Evolutionary conservation across 2,329 filamentous ascomycete genomes (phyloP).

Genomic region (Elsinoe perseae): DNA sequence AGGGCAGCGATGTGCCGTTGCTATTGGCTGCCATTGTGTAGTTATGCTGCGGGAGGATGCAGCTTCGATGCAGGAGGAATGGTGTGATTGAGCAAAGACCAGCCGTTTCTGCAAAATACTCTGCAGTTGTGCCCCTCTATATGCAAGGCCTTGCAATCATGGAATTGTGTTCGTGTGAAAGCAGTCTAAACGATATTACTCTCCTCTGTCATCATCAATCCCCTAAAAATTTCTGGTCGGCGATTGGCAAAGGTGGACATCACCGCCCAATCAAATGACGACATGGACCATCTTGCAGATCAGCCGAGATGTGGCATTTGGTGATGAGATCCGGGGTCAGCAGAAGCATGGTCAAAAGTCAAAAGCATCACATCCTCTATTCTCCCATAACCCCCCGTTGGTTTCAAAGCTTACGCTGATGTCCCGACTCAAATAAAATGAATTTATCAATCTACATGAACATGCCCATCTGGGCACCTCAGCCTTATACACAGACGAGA

Average conservation of each 20-base stretch:
- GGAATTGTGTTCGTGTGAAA: no score
- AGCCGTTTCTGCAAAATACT: background rate
- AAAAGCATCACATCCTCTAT: background rate
- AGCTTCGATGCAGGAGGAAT: background rate
- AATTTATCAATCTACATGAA: background rate
- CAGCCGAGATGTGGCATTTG: background rate
- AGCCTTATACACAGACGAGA: constrained; percentile 2
- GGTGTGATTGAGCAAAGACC: background rate
- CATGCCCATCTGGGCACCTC: background rate
- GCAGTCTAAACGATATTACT: background rate
- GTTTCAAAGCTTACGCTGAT: background rate
- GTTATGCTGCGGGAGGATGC: background rate
- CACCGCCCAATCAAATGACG: constrained; percentile 2
- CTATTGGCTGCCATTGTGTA: constrained; percentile 21
- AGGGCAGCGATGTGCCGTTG: constrained; percentile 21
- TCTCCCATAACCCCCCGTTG: background rate
- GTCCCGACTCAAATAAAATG: background rate
- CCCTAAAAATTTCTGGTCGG: background rate
- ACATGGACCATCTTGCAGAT: constrained; percentile 15
- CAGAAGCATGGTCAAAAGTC: background rate
- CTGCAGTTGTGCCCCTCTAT: background rate
- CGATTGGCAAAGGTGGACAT: constrained; percentile 1
- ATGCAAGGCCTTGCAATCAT: background rate
- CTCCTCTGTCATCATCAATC: background rate
- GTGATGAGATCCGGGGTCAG: constrained; percentile 8